Conservation (phyloP, 1,139 yeast genomes). For the Pichiaceae sp. region DNA sequence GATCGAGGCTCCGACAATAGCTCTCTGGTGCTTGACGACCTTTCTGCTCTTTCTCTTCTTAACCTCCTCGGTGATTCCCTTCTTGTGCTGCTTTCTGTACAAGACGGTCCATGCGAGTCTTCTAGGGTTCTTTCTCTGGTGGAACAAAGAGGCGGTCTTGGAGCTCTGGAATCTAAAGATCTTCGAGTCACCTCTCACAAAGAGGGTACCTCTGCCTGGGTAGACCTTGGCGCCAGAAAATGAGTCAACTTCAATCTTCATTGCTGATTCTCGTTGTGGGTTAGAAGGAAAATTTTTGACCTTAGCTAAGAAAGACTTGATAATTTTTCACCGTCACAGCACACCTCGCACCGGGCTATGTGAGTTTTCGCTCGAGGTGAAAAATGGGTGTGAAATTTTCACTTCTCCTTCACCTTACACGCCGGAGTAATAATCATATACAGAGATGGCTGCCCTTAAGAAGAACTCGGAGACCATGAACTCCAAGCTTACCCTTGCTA, state of each 20-base stretch:
- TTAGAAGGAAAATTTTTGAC: background rate
- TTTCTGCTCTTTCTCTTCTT: slow-evolving; percentile 96
- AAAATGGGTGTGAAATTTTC: background rate
- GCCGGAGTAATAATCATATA: slow-evolving; percentile 4
- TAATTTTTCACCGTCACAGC: background rate
- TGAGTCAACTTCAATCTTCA: slow-evolving; percentile 99
- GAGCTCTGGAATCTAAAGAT: slow-evolving; percentile 99
- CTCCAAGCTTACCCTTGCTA: slow-evolving; percentile 96
- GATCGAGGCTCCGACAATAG: slow-evolving; percentile 97
- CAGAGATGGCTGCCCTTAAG: slow-evolving; percentile 81
- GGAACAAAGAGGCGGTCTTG: slow-evolving; percentile 96
- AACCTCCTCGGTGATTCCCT: slow-evolving; percentile 98
- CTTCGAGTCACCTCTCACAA: slow-evolving; percentile 99
- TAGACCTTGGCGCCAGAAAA: slow-evolving; percentile 99
- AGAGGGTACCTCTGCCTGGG: slow-evolving; percentile 99
- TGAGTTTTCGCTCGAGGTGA: background rate
- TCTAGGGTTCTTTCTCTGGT: slow-evolving; percentile 99
- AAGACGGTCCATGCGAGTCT: slow-evolving; percentile 99
- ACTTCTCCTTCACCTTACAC: background rate
- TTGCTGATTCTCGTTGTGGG: slow-evolving; percentile 28
- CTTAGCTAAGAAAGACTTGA: no score
- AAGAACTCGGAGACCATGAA: slow-evolving; percentile 89
- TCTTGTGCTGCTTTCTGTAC: slow-evolving; percentile 99
- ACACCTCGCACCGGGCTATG: background rate
- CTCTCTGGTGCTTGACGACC: slow-evolving; percentile 98